Evolutionary conservation across 495 filamentous ascomycete species (phyloP), one percentile per base, ranked within the genome.

Genomic region (Penicillium psychrofluorescens): DNA sequence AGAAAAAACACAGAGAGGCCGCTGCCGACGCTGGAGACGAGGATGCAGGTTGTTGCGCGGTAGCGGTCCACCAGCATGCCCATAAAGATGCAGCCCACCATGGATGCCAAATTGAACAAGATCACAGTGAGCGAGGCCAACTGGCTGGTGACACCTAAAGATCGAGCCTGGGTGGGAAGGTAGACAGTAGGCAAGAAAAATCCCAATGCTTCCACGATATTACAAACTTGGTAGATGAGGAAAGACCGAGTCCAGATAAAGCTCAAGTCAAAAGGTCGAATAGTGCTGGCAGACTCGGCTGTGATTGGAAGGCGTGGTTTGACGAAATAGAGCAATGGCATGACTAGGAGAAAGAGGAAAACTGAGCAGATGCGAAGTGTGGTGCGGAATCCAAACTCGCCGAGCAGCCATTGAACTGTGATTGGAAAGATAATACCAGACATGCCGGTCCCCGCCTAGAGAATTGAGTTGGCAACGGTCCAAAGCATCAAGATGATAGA

Each of bases 181-280:
- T 81, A 86, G 36, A 82, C 71, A 0, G 63, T 61, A 0, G 81
- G 80, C 1, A 84, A 57, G 56, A 84, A 83, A 51, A 70, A 85
- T 4, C 82, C 83, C 7, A 78, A 54, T 0, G 66, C 69, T 52
- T 85, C 68, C 36, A 80, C 42, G 30, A 77, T 62, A 53, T 80
- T 80, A 32, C 73, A 71, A 0, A 68, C 39, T 47, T 79, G 71
- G 33, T 77, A 72, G 22, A 75, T 52, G 46, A 67, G 51, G 54
- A 84, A 84, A 22, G 62, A 54, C 12, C 46, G 29, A 8, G 80
- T 44, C 49, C 82, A 84, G 11, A 49, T 51, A 36, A 77, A 59
- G 50, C 64, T 48, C 43, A 61, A 15, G 27, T 49, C 49, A 14
- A 47, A 30, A 13, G 43, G 11, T 27, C 45, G 36, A 34, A 12